Conservation (phyloP, 768 basidiomycete genomes). For the Clathrus columnatus region DNA sequence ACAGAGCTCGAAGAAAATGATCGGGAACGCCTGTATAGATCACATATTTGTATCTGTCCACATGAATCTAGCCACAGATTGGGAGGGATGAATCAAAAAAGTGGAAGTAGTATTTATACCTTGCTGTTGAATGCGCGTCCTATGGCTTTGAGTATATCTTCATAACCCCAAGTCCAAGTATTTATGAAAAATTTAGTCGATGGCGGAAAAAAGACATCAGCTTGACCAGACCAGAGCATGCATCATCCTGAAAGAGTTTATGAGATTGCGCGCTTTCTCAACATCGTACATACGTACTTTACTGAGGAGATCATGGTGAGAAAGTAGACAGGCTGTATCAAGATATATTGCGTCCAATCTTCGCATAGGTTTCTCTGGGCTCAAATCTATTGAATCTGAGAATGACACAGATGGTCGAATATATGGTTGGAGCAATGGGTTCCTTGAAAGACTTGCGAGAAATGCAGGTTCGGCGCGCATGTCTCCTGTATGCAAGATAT, state of each 20-base stretch:
- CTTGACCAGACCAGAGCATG: slow-evolving; percentile 54
- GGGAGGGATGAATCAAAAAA: background rate
- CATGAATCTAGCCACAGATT: slow-evolving; percentile 53
- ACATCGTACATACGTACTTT: slow-evolving; percentile 36
- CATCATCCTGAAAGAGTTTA: slow-evolving; percentile 42
- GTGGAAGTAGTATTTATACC: slow-evolving; percentile 26
- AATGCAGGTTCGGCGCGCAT: slow-evolving; percentile 83
- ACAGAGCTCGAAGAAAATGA: slow-evolving; percentile 49
- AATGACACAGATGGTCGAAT: slow-evolving; percentile 28
- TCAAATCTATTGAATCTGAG: slow-evolving; percentile 19
- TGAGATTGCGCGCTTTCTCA: background rate
- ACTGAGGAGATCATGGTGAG: slow-evolving; percentile 40
- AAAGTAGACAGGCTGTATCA: slow-evolving; percentile 67
- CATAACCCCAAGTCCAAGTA: slow-evolving; percentile 95
- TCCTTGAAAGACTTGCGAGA: slow-evolving; percentile 54
- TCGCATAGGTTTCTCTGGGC: slow-evolving; percentile 1
- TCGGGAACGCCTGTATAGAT: slow-evolving; percentile 55
- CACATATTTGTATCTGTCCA: slow-evolving; percentile 79
- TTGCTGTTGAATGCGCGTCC: slow-evolving; percentile 54
- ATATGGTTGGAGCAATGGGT: slow-evolving; percentile 68
- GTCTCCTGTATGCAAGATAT: slow-evolving; percentile 90
- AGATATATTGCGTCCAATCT: slow-evolving; percentile 72
- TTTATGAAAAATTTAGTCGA: slow-evolving; percentile 81
- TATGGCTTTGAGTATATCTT: slow-evolving; percentile 77
- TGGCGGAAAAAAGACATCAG: slow-evolving; percentile 57